phyloP scores from a whole-genome alignment of 202 grass and related monocot genomes.

The Alloteropsis angusta region DNA sequence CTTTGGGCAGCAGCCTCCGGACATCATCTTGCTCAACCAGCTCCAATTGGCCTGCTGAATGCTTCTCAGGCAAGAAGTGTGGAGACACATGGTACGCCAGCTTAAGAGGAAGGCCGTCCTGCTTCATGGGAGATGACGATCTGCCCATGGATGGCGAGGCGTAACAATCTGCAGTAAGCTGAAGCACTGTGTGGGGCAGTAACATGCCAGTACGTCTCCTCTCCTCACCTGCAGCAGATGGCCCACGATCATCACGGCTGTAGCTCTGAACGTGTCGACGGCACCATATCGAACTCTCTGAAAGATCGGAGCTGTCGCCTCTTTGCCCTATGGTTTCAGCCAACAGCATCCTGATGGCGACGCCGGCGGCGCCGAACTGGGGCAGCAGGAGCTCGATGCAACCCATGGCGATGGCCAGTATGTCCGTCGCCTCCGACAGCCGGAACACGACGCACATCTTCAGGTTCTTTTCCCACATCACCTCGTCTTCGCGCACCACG shows the following conservation, averaged over 20 bases:
- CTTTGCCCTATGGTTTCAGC: background rate
- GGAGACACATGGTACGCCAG: background rate
- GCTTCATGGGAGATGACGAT: background rate
- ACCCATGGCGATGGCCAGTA: background rate
- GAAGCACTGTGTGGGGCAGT: background rate
- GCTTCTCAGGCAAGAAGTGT: background rate
- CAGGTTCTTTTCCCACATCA: background rate
- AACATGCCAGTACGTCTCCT: background rate
- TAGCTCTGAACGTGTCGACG: background rate
- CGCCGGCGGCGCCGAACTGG: background rate
- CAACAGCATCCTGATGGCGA: background rate
- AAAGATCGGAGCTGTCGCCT: background rate
- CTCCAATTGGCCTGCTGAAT: background rate
- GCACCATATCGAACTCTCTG: background rate
- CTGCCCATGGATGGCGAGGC: background rate
- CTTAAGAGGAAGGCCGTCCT: background rate
- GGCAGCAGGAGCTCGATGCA: slow-evolving; percentile 2
- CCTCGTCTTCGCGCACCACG: background rate
- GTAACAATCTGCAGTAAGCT: background rate
- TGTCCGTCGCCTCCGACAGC: background rate
- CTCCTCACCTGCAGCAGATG: background rate
- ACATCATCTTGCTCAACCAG: background rate
- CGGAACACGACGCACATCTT: background rate
- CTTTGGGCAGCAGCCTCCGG: background rate
- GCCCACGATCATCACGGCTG: background rate